Conservation (phyloP, 2,329 filamentous ascomycete genomes). For the Colletotrichum nymphaeae region DNA sequence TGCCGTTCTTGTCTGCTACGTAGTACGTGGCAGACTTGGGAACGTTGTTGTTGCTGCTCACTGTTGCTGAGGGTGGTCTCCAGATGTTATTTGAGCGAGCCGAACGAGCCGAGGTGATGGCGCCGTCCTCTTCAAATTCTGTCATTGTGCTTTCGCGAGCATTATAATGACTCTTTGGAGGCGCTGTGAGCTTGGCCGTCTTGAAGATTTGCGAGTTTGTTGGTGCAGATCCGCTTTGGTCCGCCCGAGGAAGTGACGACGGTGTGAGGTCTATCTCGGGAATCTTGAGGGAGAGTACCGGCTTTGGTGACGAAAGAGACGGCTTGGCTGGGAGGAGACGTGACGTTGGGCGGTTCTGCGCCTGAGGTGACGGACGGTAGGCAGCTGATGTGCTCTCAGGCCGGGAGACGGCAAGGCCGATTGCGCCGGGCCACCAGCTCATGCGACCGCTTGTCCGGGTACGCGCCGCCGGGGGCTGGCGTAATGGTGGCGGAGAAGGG, state of each 20-base stretch:
- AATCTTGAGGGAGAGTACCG: slow-evolving; percentile 55
- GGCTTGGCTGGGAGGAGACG: slow-evolving; percentile 56
- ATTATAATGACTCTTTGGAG: slow-evolving; percentile 31
- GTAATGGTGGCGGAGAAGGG: slow-evolving; percentile 36
- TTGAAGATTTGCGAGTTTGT: slow-evolving; percentile 34
- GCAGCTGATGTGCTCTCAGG: slow-evolving; percentile 38
- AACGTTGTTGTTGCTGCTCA: slow-evolving; percentile 39
- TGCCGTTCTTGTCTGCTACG: slow-evolving; percentile 63
- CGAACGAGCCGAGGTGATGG: slow-evolving; percentile 42
- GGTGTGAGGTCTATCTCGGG: slow-evolving; percentile 37
- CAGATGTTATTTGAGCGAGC: slow-evolving; percentile 57
- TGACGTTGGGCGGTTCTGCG: slow-evolving; percentile 48
- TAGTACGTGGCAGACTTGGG: slow-evolving; percentile 60
- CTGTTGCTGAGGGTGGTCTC: slow-evolving; percentile 56
- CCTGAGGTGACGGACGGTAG: slow-evolving; percentile 22
- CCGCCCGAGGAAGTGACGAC: slow-evolving; percentile 8
- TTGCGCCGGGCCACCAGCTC: slow-evolving; percentile 50
- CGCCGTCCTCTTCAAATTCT: slow-evolving; percentile 64
- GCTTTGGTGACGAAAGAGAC: slow-evolving; percentile 46
- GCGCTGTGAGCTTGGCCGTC: slow-evolving; percentile 33
- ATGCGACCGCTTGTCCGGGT: slow-evolving; percentile 32
- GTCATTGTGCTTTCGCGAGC: slow-evolving; percentile 59
- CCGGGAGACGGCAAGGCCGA: slow-evolving; percentile 59
- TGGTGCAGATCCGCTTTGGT: slow-evolving; percentile 27
- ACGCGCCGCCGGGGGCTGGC: slow-evolving; percentile 9